Evolutionary conservation across 805 yeast species (phyloP).

Genomic region (Priceomyces melissophilus): DNA sequence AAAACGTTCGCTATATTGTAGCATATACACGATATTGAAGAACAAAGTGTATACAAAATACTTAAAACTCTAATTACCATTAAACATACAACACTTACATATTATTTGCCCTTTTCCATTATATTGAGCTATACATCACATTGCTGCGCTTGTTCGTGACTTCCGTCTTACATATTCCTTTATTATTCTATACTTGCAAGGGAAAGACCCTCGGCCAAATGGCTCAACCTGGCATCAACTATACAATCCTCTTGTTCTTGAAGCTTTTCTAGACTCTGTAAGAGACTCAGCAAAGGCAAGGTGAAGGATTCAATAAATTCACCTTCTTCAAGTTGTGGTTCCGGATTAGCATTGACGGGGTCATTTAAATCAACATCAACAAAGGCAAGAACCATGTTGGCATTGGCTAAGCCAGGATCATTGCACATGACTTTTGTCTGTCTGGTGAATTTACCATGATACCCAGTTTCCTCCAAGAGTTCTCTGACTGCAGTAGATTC

Average conservation of each 20-base stretch:
- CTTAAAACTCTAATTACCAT: too few species aligned
- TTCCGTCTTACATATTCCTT: too few species aligned
- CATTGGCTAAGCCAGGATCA: conserved; percentile 87
- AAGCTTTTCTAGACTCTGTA: conserved; percentile 50
- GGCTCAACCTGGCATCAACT: conserved; percentile 84
- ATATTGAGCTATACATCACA: too few species aligned
- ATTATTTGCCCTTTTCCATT: too few species aligned
- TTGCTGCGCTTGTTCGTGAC: too few species aligned
- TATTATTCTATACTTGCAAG: conserved; percentile 37
- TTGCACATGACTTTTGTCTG: conserved; percentile 34
- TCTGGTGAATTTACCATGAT: conserved; percentile 57
- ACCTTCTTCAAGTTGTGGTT: conserved; percentile 77
- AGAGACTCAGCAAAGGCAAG: conserved; percentile 59
- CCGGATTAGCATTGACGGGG: conserved; percentile 64
- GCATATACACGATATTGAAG: too few species aligned
- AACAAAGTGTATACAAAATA: too few species aligned
- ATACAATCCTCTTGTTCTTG: conserved; percentile 60
- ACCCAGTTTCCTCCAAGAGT: conserved; percentile 90
- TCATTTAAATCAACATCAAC: conserved; percentile 71
- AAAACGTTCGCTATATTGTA: too few species aligned
- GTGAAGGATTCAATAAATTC: conserved; percentile 91
- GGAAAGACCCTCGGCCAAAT: conserved; percentile 76
- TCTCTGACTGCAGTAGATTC: conserved; percentile 85
- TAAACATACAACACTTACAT: too few species aligned
- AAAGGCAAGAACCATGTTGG: conserved; percentile 76